Evolutionary conservation across 2,329 filamentous ascomycete genomes (phyloP).

Genomic region (Aspergillus persii): DNA sequence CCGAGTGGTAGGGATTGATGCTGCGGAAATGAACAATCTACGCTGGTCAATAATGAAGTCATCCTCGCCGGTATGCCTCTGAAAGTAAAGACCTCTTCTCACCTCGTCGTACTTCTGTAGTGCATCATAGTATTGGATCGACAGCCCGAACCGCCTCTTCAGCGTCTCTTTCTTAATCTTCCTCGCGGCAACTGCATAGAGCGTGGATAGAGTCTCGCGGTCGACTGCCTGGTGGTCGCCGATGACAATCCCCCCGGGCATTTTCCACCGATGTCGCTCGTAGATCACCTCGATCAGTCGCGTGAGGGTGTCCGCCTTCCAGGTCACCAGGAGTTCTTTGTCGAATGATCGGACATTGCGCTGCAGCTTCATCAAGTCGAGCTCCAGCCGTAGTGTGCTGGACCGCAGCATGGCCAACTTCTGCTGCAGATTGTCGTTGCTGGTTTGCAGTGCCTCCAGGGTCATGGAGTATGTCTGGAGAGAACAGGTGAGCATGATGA

Average conservation of each 20-base stretch:
- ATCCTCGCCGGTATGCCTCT: not conserved
- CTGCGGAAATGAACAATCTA: constrained; percentile 33
- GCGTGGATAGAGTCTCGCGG: constrained; percentile 19
- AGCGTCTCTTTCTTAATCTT: constrained; percentile 24
- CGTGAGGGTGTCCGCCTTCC: constrained; percentile 37
- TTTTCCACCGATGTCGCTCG: constrained; percentile 20
- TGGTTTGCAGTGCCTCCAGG: constrained; percentile 21
- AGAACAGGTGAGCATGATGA: not conserved
- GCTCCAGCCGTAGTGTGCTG: constrained; percentile 20
- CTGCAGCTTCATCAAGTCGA: constrained; percentile 26
- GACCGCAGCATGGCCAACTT: constrained; percentile 23
- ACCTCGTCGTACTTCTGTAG: constrained; percentile 31
- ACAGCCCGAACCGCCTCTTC: constrained; percentile 24
- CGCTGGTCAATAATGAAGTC: constrained; percentile 5
- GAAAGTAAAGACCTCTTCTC: not conserved
- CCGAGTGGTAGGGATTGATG: constrained; percentile 26
- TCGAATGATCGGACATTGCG: constrained; percentile 25
- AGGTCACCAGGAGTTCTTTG: constrained; percentile 29
- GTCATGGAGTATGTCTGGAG: constrained; percentile 19
- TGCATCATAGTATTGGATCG: constrained; percentile 23
- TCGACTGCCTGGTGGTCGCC: constrained; percentile 15
- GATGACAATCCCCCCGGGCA: constrained; percentile 21
- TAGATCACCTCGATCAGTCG: constrained; percentile 34
- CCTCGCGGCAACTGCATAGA: constrained; percentile 28
- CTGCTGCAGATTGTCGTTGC: constrained; percentile 27